Evolutionary conservation across 2,329 filamentous ascomycete species (phyloP).

Genomic region (Alternaria viburni): DNA sequence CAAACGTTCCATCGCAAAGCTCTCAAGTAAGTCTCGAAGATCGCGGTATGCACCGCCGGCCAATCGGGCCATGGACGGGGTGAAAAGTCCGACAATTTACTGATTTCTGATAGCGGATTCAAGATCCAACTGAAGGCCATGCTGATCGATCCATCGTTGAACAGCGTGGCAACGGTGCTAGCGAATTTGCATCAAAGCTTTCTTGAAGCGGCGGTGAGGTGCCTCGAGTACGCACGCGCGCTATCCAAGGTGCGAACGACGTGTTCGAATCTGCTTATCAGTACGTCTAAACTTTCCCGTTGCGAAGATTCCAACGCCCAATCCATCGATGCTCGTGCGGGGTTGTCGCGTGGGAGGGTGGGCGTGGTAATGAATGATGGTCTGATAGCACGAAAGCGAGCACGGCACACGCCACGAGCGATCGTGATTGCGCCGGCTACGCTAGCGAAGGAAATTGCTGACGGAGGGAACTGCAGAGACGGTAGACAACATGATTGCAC

Average conservation of each 20-base stretch:
- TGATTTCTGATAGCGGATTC: constrained; percentile 61
- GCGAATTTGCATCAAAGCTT: constrained; percentile 79
- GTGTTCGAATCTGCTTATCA: constrained; percentile 64
- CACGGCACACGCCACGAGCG: constrained; percentile 17
- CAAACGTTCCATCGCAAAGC: constrained; percentile 81
- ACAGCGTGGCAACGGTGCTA: constrained; percentile 71
- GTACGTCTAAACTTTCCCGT: constrained; percentile 47
- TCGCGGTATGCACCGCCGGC: constrained; percentile 1
- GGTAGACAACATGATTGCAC: constrained; percentile 68
- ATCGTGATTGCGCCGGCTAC: constrained; percentile 16
- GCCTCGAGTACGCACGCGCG: constrained; percentile 65
- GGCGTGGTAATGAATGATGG: constrained; percentile 12
- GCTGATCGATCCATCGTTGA: constrained; percentile 82
- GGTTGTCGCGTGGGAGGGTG: constrained; percentile 14
- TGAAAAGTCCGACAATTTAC: constrained; percentile 10
- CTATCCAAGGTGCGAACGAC: constrained; percentile 66
- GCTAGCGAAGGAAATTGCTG: constrained; percentile 20
- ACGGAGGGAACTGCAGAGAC: constrained; percentile 57
- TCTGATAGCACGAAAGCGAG: constrained; percentile 20
- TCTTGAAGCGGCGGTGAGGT: constrained; percentile 77
- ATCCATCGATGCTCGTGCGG: constrained; percentile 17
- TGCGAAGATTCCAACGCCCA: constrained; percentile 1
- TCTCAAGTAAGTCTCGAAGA: constrained; percentile 61
- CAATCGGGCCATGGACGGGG: constrained; percentile 7
- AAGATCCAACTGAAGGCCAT: constrained; percentile 85